Percentiles rank a stretch among this genome's conserved stretches.
These are phyloP conservation scores for Scolecobasidium constrictum DNA, from an alignment of 2,329 filamentous ascomycete genomes.

Conservation along the genomic window DNA sequence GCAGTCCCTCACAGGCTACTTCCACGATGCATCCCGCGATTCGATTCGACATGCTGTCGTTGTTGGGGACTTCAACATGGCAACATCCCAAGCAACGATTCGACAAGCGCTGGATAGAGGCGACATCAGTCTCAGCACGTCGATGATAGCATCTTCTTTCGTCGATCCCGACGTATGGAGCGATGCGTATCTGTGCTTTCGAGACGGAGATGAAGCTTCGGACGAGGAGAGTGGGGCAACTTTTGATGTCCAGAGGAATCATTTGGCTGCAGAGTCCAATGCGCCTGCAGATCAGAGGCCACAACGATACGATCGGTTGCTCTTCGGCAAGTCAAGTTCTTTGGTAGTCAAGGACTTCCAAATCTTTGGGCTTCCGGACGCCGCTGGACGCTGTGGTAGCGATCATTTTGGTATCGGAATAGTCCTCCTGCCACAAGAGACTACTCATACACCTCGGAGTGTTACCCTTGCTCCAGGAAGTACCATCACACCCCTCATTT, in stretches of 20 bases:
- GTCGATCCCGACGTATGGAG: constrained; percentile 1
- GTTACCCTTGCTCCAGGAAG: not conserved
- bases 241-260: constrained; percentile 49
- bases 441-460: too few relatives aligned
- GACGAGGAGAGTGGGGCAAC: constrained; percentile 56
- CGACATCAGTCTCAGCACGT: not conserved
- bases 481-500: not conserved
- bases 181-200: not conserved
- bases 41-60: not conserved
- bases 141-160: not conserved
- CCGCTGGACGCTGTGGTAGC: constrained; percentile 18
- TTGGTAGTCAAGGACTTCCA: constrained; percentile 40
- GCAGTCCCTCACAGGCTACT: constrained; percentile 28
- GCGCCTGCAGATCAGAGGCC: constrained; percentile 44
- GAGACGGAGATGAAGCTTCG: constrained; percentile 21
- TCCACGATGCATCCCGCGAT: not conserved
- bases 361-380: constrained; percentile 42
- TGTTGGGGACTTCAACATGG: constrained; percentile 5
- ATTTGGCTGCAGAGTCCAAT: constrained; percentile 33
- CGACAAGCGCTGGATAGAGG: not conserved
- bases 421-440: constrained; percentile 18
- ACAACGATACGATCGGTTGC: constrained; percentile 55
- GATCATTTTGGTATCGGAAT: constrained; percentile 45
- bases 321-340: constrained; percentile 35
- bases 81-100: constrained; percentile 1